Percentiles rank a stretch among this genome's conserved stretches.
Evolutionary conservation across 1,284 basidiomycete genomes (phyloP).

Genomic region (Golubevia pallescens): DNA sequence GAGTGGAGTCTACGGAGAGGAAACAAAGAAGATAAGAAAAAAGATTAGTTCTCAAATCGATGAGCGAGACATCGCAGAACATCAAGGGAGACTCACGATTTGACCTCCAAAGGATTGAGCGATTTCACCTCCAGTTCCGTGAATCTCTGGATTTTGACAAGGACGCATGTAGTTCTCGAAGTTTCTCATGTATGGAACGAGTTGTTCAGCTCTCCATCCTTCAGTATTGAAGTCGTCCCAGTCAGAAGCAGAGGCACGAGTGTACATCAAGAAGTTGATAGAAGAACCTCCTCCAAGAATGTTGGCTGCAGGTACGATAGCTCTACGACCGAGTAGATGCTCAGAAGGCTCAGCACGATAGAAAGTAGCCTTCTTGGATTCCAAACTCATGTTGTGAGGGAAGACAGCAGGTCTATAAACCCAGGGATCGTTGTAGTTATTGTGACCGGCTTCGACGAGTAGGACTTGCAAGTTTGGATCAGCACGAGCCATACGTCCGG

Average conservation of each 20-base stretch:
- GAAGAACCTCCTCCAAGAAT: background rate
- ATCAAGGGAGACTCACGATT: too few relatives aligned
- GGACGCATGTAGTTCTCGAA: background rate
- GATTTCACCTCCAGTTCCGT: background rate
- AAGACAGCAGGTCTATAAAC: background rate
- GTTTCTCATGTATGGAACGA: background rate
- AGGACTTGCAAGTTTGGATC: conserved; percentile 1
- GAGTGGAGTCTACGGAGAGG: too few relatives aligned
- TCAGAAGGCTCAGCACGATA: background rate
- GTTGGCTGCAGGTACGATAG: background rate
- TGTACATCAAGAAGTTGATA: conserved; percentile 6
- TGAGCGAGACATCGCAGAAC: too few relatives aligned
- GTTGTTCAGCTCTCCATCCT: background rate
- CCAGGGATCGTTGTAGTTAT: conserved; percentile 3
- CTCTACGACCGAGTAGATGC: background rate
- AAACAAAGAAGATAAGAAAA: too few relatives aligned
- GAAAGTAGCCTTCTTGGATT: conserved; percentile 1
- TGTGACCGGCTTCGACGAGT: background rate
- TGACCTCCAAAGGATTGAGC: too few relatives aligned
- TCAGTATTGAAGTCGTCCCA: conserved; percentile 2
- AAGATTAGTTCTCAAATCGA: too few relatives aligned
- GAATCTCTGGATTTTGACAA: background rate
- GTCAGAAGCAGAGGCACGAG: background rate
- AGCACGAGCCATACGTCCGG: background rate
- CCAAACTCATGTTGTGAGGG: background rate